A percentile compares a stretch with the other conserved stretches of the same genome.
Conservation (phyloP, 2,329 filamentous ascomycete species). For the Aschersonia sp. region DNA sequence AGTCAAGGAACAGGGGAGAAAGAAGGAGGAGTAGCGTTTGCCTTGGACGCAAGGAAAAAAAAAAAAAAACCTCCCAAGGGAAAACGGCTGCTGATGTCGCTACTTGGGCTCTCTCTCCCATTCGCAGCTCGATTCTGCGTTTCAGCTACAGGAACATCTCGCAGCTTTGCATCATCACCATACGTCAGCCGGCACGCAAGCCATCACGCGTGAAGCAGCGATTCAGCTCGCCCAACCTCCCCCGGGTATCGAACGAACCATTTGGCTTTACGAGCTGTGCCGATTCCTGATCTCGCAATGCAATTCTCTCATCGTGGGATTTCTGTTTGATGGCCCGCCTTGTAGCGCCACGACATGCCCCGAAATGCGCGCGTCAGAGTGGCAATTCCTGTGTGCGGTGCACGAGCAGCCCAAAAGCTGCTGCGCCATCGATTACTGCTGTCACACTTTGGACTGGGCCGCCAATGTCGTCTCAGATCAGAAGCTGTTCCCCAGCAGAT, state of each 20-base stretch:
- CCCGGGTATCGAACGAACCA: slow-evolving; percentile 63
- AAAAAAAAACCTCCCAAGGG: no score
- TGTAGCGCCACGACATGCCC: slow-evolving; percentile 84
- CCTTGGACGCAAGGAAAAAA: no score
- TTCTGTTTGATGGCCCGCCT: slow-evolving; percentile 79
- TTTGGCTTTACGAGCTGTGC: slow-evolving; percentile 97
- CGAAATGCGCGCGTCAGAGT: slow-evolving; percentile 97
- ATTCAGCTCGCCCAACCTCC: slow-evolving; percentile 66
- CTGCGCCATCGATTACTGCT: slow-evolving; percentile 98
- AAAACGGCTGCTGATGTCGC: no score
- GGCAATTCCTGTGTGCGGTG: slow-evolving; percentile 97
- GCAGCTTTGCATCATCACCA: slow-evolving; percentile 79
- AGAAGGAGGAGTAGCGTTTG: neutral
- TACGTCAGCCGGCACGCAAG: slow-evolving; percentile 50
- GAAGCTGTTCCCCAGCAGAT: slow-evolving; percentile 85
- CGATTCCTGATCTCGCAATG: slow-evolving; percentile 91
- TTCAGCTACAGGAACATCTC: slow-evolving; percentile 93
- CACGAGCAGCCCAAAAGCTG: slow-evolving; percentile 94
- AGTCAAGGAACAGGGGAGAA: neutral
- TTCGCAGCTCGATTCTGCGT: slow-evolving; percentile 78
- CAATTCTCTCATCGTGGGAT: slow-evolving; percentile 81
- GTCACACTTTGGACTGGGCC: slow-evolving; percentile 95
- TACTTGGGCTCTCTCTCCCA: no score
- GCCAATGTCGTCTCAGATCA: slow-evolving; percentile 87
- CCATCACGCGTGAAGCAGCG: slow-evolving; percentile 66